These are phyloP conservation scores for Aspergillus ochraceoroseus DNA, from an alignment of 2,329 filamentous ascomycete species.

Conservation along the genomic window DNA sequence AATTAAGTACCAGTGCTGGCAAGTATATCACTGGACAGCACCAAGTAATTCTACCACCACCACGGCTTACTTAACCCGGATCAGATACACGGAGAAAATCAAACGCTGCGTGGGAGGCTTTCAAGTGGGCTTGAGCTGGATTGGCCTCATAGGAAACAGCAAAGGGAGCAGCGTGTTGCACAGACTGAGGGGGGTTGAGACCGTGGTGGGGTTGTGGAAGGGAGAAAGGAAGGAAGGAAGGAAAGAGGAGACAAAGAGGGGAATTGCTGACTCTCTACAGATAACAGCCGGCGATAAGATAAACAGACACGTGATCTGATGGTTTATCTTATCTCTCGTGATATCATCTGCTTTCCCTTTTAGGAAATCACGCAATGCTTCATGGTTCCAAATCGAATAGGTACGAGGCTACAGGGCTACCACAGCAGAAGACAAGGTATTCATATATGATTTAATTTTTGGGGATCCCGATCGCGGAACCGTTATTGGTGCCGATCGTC, in stretches of 20 bases:
- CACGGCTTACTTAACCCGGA: slow-evolving; percentile 5
- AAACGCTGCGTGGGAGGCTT: slow-evolving; percentile 10
- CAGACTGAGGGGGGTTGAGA: slow-evolving; percentile 3
- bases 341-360: too few species aligned
- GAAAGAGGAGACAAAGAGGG: slow-evolving; percentile 19
- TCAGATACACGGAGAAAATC: slow-evolving; percentile 1
- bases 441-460: too few species aligned
- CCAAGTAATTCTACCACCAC: slow-evolving; percentile 8
- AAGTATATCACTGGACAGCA: slow-evolving; percentile 3
- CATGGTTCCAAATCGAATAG: too few species aligned
- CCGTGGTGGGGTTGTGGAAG: slow-evolving; percentile 7
- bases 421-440: too few species aligned
- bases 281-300: slow-evolving; percentile 7
- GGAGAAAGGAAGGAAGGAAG: slow-evolving; percentile 15
- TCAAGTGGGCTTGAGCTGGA: slow-evolving; percentile 1
- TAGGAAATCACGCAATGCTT: too few species aligned
- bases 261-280: slow-evolving; percentile 12
- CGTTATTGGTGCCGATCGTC: slow-evolving; percentile 54
- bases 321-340: too few species aligned
- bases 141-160: slow-evolving; percentile 1
- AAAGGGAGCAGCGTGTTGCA: slow-evolving; percentile 10
- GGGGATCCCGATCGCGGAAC: too few species aligned
- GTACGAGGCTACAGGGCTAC: too few species aligned
- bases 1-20: not conserved
- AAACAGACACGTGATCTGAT: too few species aligned